Conservation (phyloP, 179 eudicot species). For the Heliamphora pulchella region DNA sequence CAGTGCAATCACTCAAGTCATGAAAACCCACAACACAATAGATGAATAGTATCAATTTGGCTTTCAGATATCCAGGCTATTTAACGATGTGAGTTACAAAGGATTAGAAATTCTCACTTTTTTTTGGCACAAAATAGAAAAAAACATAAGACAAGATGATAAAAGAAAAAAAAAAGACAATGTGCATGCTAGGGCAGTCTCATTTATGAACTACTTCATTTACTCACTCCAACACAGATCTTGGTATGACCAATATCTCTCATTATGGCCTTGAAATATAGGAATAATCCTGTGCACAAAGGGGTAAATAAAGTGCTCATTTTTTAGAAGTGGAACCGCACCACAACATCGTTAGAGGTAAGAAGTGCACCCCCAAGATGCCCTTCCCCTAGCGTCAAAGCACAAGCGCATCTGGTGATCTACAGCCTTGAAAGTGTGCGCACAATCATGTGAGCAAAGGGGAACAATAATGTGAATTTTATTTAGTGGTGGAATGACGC, state of each 20-base stretch:
- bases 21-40: background rate
- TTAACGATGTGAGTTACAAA: background rate
- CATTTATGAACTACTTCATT: background rate
- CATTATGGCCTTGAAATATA: background rate
- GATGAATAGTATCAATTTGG: background rate
- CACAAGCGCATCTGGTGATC: too few relatives aligned
- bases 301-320: too few relatives aligned
- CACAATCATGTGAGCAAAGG: too few relatives aligned
- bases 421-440: too few relatives aligned
- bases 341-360: too few relatives aligned
- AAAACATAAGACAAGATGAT: background rate
- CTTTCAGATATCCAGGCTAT: background rate
- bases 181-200: too few relatives aligned
- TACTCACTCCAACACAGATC: background rate
- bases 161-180: background rate
- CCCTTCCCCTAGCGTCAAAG: too few relatives aligned
- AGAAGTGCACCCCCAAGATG: too few relatives aligned
- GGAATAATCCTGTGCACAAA: background rate
- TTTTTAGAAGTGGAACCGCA: too few relatives aligned
- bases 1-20: too few relatives aligned
- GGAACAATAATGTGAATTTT: too few relatives aligned
- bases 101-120: background rate
- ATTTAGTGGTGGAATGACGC: too few relatives aligned
- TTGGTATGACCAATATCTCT: background rate
- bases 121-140: background rate